These are phyloP conservation scores for Cutaneotrichosporon sp. DNA, from an alignment of 1,284 basidiomycete species.

Conservation along the genomic window DNA sequence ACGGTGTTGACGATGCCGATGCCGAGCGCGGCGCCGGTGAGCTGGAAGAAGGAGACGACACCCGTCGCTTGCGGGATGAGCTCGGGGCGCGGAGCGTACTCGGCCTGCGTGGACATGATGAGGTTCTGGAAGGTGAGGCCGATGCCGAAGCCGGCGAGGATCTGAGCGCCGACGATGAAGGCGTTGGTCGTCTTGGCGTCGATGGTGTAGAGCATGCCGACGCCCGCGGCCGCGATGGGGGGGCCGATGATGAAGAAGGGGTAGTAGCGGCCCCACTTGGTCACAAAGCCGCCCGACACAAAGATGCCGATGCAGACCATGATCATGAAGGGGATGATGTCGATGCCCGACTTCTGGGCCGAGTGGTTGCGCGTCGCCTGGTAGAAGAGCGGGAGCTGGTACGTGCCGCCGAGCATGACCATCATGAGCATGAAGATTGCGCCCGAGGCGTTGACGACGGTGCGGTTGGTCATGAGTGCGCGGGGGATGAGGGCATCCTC, in stretches of 20 bases:
- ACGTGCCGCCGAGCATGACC: constrained; percentile 51
- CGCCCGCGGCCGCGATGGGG: constrained; percentile 52
- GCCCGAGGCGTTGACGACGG: constrained; percentile 45
- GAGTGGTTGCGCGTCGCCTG: constrained; percentile 51
- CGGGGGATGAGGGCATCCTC: constrained; percentile 47
- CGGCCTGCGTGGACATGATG: constrained; percentile 56
- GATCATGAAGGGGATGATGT: constrained; percentile 57
- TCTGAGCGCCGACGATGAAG: constrained; percentile 56
- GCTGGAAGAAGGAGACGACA: constrained; percentile 53
- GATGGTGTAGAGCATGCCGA: constrained; percentile 58
- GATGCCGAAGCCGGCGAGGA: constrained; percentile 54
- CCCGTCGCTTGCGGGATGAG: constrained; percentile 49
- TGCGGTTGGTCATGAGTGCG: constrained; percentile 44
- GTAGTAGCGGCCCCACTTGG: constrained; percentile 53
- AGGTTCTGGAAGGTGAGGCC: constrained; percentile 48
- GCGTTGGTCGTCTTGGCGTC: constrained; percentile 42
- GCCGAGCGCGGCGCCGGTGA: constrained; percentile 55
- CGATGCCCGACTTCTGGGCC: constrained; percentile 56
- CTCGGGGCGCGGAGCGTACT: constrained; percentile 45
- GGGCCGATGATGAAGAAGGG: constrained; percentile 48
- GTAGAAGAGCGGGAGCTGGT: constrained; percentile 56
- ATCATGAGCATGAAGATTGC: constrained; percentile 55
- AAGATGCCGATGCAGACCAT: constrained; percentile 52
- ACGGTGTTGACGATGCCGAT: constrained; percentile 55
- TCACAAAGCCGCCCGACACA: constrained; percentile 50